Evolutionary conservation across 169 alveolate genomes (phyloP), one percentile per base, ranked within the genome.

Genomic region (Eimeria maxima): DNA sequence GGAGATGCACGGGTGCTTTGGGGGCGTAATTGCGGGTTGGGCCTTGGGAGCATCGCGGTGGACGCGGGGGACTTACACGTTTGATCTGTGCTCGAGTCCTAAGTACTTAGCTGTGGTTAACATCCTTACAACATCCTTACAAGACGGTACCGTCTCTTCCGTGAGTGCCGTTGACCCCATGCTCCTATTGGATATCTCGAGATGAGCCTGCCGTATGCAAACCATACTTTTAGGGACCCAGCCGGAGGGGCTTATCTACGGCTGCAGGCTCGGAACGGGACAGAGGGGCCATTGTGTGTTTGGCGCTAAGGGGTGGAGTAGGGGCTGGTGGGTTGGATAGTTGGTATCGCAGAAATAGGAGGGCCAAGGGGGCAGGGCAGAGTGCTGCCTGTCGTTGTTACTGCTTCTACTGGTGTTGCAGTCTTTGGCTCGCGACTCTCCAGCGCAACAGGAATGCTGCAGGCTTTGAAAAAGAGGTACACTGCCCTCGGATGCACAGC

Each of bases 381-480:
- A 74, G 63, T 42, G 86, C 22, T 60, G 63, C 86, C 60, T 74
- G 57, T 45, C 60, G 93, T n/a, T 63, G 93, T 63, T 86, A 45
- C 78, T 86, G 93, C 57, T 86, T 69, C 38, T 86, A 80, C 47
- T 81, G 76, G 83, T 74, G 93, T 67, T 93, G 96, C 96, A 93
- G 96, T 81, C 47, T 93, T 93, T 44, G 96, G 94, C 63, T 83
- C 90, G 67, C 96, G 93, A 33, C 93, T 93, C 65, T 73, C 96
- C 60, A 60, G 93, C 88, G 96, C 96, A 71, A 93, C 63, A 29
- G 88, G 93, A 44, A 93, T 93, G 67, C 96, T 93, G 71, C 55
- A 74, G 93, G 47, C 88, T 45, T 55, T 93, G 73, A 93, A 93
- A 74, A 81, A 93, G 96, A 93, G 96, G 96, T 93, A 93, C 74